Evolutionary conservation across 352 stramenopile species (phyloP).

Genomic region (Phytophthora ohioensis): DNA sequence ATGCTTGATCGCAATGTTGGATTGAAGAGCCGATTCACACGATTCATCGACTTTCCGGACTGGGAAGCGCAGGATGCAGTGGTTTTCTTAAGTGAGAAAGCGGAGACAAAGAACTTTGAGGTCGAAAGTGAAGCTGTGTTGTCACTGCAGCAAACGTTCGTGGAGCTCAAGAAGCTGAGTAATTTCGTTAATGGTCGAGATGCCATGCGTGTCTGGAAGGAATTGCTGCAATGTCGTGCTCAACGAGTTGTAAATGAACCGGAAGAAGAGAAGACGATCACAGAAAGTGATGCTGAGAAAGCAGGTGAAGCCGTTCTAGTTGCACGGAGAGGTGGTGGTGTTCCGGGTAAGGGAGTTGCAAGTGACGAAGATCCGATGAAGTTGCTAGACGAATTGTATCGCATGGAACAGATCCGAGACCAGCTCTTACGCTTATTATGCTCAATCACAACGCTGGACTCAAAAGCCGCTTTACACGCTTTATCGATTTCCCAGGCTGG

Average conservation of each 20-base stretch:
- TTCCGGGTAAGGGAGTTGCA: constrained; percentile 53
- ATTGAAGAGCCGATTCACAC: constrained; percentile 92
- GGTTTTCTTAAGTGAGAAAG: constrained; percentile 59
- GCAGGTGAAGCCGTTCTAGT: constrained; percentile 44
- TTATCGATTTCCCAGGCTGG: constrained; percentile 92
- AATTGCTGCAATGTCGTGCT: constrained; percentile 42
- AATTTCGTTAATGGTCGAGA: constrained; percentile 93
- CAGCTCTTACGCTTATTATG: constrained; percentile 77
- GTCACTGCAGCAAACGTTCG: constrained; percentile 61
- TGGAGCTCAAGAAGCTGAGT: constrained; percentile 67
- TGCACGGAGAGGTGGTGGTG: constrained; percentile 36
- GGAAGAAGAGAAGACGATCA: constrained; percentile 64
- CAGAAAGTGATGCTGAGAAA: constrained; percentile 49
- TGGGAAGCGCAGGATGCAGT: constrained; percentile 89
- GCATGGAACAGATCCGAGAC: constrained; percentile 65
- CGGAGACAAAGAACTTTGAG: constrained; percentile 75
- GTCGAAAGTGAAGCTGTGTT: constrained; percentile 71
- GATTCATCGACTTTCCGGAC: constrained; percentile 90
- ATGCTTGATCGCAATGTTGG: constrained; percentile 92
- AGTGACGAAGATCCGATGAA: constrained; percentile 57
- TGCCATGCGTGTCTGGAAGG: constrained; percentile 79
- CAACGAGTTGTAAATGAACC: constrained; percentile 60
- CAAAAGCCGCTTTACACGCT: constrained; percentile 92
- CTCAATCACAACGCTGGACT: constrained; percentile 91
- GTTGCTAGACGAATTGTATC: constrained; percentile 65